phyloP scores from a whole-genome alignment of 345 rosid species.

The Moricandia arvensis region DNA sequence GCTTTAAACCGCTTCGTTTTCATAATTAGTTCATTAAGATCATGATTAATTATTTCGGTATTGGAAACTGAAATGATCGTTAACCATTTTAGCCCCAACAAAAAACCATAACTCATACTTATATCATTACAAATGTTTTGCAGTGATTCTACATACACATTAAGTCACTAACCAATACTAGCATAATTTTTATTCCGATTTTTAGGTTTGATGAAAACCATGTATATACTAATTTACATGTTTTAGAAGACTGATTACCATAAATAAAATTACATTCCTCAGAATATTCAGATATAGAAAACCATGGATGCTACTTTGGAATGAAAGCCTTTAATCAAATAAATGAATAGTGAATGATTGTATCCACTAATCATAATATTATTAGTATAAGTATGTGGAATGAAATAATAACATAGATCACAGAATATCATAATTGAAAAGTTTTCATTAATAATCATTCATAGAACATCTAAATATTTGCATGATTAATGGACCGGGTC shows the following conservation, averaged over 20 bases:
- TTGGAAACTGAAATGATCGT: not conserved
- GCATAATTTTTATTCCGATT: no score
- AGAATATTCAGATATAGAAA: no score
- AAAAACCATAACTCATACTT: no score
- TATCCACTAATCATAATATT: constrained; percentile 12
- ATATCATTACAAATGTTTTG: no score
- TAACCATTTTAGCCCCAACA: not conserved
- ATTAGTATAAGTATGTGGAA: not conserved
- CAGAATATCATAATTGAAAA: constrained; percentile 29
- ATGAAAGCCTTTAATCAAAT: not conserved
- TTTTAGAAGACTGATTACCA: no score
- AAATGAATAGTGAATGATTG: constrained; percentile 25
- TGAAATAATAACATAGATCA: constrained; percentile 22
- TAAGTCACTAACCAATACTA: no score
- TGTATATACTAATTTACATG: no score
- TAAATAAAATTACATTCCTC: no score
- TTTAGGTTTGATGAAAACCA: no score
- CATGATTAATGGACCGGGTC: constrained; percentile 6
- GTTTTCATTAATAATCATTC: constrained; percentile 11
- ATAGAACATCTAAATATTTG: constrained; percentile 2
- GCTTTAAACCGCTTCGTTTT: not conserved
- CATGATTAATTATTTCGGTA: not conserved
- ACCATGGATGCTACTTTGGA: no score
- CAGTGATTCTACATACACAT: no score
- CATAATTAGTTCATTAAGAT: not conserved